Conservation (phyloP, 2,329 filamentous ascomycete species). For the Penicillium sp. region DNA sequence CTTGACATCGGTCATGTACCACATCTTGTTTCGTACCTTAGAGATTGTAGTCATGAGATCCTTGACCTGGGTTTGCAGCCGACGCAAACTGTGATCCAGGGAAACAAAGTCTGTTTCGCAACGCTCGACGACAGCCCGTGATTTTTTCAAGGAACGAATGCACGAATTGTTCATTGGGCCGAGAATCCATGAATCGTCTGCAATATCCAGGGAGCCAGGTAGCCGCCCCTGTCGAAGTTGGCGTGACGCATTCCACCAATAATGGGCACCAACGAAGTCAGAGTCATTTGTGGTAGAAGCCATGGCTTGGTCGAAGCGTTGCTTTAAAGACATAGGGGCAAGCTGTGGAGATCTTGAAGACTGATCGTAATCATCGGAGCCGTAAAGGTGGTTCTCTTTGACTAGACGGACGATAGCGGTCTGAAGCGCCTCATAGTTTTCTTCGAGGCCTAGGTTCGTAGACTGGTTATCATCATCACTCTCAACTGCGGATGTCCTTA, state of each 20-base stretch:
- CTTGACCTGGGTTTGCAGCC: slow-evolving; percentile 72
- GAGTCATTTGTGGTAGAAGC: slow-evolving; percentile 74
- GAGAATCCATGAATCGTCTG: slow-evolving; percentile 68
- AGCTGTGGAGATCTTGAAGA: slow-evolving; percentile 4
- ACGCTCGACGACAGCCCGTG: slow-evolving; percentile 33
- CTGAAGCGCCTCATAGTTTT: slow-evolving; percentile 77
- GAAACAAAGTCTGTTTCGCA: slow-evolving; percentile 62
- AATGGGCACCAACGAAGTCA: slow-evolving; percentile 79
- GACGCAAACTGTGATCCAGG: slow-evolving; percentile 78
- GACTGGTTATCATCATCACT: slow-evolving; percentile 46
- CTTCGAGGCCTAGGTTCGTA: slow-evolving; percentile 61
- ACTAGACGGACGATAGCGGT: slow-evolving; percentile 79
- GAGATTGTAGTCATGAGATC: slow-evolving; percentile 72
- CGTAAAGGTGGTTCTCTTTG: slow-evolving; percentile 77
- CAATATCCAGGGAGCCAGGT: slow-evolving; percentile 49
- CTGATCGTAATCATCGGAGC: slow-evolving; percentile 42
- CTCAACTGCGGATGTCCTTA: slow-evolving; percentile 61
- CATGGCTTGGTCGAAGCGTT: slow-evolving; percentile 64
- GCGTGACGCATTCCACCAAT: slow-evolving; percentile 80
- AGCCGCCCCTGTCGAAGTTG: slow-evolving; percentile 65
- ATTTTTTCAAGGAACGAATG: slow-evolving; percentile 33
- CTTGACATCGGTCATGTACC: slow-evolving; percentile 93
- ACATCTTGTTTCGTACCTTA: slow-evolving; percentile 91
- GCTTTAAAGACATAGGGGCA: slow-evolving; percentile 29
- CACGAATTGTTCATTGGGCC: slow-evolving; percentile 69